phyloP scores from a whole-genome alignment of 441 rosid species.

The Brassica balearica region DNA sequence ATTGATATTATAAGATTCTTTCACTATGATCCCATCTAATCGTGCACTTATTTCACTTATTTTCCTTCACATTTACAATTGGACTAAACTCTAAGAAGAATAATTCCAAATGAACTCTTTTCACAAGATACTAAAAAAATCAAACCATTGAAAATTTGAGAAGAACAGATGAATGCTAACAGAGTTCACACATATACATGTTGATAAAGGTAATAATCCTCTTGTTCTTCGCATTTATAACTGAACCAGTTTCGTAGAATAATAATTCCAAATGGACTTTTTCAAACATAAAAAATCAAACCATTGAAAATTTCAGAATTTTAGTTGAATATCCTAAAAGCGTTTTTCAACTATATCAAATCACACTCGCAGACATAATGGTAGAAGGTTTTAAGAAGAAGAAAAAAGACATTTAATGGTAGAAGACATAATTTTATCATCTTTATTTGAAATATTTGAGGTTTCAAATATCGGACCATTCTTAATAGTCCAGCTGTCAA shows the following conservation, averaged over 20 bases:
- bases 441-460: not conserved
- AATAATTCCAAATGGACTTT: not conserved
- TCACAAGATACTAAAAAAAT: too few relatives aligned
- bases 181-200: too few relatives aligned
- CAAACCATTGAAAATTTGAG: too few relatives aligned
- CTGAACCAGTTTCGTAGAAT: not conserved
- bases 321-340: not conserved
- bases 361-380: conserved; percentile 3
- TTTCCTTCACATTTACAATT: too few relatives aligned
- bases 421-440: not conserved
- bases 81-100: too few relatives aligned
- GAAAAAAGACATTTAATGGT: not conserved
- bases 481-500: not conserved
- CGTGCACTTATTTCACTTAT: not conserved
- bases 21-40: not conserved
- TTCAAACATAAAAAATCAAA: not conserved
- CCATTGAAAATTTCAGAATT: not conserved
- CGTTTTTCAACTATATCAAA: not conserved
- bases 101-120: too few relatives aligned
- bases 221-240: not conserved
- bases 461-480: not conserved
- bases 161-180: too few relatives aligned
- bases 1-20: not conserved
- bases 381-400: not conserved
- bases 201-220: too few relatives aligned